Conservation (phyloP, 1,139 yeast species). For the Blastobotrys persicus region DNA sequence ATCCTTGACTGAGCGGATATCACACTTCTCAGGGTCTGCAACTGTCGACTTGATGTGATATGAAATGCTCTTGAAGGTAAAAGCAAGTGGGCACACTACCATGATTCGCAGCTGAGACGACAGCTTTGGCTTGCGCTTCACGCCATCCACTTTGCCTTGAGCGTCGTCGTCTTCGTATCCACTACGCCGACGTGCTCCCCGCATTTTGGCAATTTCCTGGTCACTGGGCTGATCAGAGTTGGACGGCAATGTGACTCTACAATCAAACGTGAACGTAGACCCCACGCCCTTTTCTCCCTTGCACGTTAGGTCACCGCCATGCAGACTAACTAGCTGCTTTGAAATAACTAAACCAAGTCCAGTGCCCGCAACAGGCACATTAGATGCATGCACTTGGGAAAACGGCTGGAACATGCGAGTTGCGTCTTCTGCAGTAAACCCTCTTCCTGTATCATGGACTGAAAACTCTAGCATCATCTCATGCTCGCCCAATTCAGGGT, state of each 20-base stretch:
- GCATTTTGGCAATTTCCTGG: slow-evolving; percentile 25
- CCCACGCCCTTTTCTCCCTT: slow-evolving; percentile 75
- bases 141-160: not conserved
- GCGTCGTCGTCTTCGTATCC: slow-evolving; percentile 14
- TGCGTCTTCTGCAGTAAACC: slow-evolving; percentile 56
- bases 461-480: slow-evolving; percentile 59
- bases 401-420: slow-evolving; percentile 86
- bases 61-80: slow-evolving; percentile 33
- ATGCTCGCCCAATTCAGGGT: slow-evolving; percentile 17
- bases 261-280: slow-evolving; percentile 54
- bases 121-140: slow-evolving; percentile 13
- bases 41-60: slow-evolving; percentile 36
- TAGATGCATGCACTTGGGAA: slow-evolving; percentile 69
- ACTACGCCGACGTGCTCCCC: slow-evolving; percentile 10
- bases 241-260: slow-evolving; percentile 33
- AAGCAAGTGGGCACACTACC: slow-evolving; percentile 34
- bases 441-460: slow-evolving; percentile 88
- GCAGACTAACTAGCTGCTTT: slow-evolving; percentile 77
- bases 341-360: slow-evolving; percentile 86
- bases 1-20: slow-evolving; percentile 22
- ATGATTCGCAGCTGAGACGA: slow-evolving; percentile 25
- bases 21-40: slow-evolving; percentile 29
- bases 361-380: slow-evolving; percentile 50
- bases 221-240: slow-evolving; percentile 30
- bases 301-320: slow-evolving; percentile 76